These are phyloP conservation scores for Magnolia sinica DNA, from an alignment of 164 flowering plant species.

Conservation along the genomic window DNA sequence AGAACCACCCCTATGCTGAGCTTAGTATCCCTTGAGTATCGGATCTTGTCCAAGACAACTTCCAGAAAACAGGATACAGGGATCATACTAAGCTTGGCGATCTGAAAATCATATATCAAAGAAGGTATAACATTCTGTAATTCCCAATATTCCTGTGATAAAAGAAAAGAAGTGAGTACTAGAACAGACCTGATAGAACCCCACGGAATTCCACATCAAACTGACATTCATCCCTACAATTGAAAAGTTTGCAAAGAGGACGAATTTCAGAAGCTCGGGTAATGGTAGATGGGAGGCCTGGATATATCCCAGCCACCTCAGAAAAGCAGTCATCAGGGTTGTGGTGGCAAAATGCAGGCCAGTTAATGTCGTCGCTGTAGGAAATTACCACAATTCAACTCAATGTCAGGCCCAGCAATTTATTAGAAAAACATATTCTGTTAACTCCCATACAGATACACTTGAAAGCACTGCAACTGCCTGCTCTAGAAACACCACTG, in stretches of 20 bases:
- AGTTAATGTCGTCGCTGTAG: slow-evolving; percentile 89
- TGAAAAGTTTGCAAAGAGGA: slow-evolving; percentile 80
- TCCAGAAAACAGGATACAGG: slow-evolving; percentile 25
- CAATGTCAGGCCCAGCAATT: not conserved
- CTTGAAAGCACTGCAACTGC: not conserved
- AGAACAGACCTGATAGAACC: slow-evolving; percentile 74
- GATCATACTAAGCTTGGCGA: slow-evolving; percentile 94
- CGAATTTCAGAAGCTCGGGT: slow-evolving; percentile 69
- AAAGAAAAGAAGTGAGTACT: not conserved
- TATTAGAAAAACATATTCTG: not conserved
- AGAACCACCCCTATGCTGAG: slow-evolving; percentile 76
- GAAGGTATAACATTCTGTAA: not conserved
- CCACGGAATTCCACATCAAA: slow-evolving; percentile 92
- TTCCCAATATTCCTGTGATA: not conserved
- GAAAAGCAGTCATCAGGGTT: slow-evolving; percentile 62
- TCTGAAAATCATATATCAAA: slow-evolving; percentile 33
- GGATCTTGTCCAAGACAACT: slow-evolving; percentile 38
- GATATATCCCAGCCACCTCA: slow-evolving; percentile 75
- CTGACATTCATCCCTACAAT: slow-evolving; percentile 96
- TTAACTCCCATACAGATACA: not conserved
- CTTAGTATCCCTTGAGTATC: slow-evolving; percentile 83
- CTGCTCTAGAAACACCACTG: not conserved
- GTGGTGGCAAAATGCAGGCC: slow-evolving; percentile 91
- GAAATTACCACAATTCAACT: slow-evolving; percentile 1
- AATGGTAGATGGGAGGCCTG: slow-evolving; percentile 71